These are phyloP conservation scores for Irpex sp. DNA, from an alignment of 1,284 basidiomycete species.

Conservation along the genomic window DNA sequence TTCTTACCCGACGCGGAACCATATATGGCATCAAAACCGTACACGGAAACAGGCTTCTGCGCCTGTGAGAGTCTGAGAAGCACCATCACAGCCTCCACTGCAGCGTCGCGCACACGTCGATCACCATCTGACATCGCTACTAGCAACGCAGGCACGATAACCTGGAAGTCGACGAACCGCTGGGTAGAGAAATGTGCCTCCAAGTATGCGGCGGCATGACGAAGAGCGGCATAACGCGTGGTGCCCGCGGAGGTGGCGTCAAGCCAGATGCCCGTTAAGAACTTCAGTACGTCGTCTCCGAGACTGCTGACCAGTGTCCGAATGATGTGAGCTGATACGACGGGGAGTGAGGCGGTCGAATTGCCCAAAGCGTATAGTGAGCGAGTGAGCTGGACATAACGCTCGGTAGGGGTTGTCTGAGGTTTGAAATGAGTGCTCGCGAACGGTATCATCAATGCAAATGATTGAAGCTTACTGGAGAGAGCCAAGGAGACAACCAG, in stretches of 20 bases:
- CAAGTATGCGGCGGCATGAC: slow-evolving; percentile 73
- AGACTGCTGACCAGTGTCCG: slow-evolving; percentile 66
- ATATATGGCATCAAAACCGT: slow-evolving; percentile 83
- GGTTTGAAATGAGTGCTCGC: slow-evolving; percentile 16
- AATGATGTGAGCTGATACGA: slow-evolving; percentile 56
- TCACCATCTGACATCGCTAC: slow-evolving; percentile 59
- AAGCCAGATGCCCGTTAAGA: slow-evolving; percentile 74
- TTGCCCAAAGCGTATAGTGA: slow-evolving; percentile 65
- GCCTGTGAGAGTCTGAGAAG: slow-evolving; percentile 39
- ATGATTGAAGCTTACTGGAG: neutral
- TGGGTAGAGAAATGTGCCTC: slow-evolving; percentile 61
- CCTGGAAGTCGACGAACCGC: slow-evolving; percentile 80
- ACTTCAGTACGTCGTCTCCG: slow-evolving; percentile 71
- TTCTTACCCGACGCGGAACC: slow-evolving; percentile 60
- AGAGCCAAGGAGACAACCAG: slow-evolving; percentile 34
- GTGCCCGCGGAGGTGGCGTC: slow-evolving; percentile 7
- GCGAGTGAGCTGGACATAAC: slow-evolving; percentile 55
- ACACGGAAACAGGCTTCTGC: slow-evolving; percentile 56
- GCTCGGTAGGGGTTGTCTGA: slow-evolving; percentile 28
- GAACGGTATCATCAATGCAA: neutral
- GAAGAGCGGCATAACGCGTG: slow-evolving; percentile 41
- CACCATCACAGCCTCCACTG: slow-evolving; percentile 59
- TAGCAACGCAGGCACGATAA: slow-evolving; percentile 76
- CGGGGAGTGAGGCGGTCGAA: slow-evolving; percentile 36
- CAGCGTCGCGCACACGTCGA: slow-evolving; percentile 53